These are phyloP conservation scores for Pseudognaphalium luteoalbum DNA, from an alignment of 129 eudicot genomes.

Conservation along the genomic window DNA sequence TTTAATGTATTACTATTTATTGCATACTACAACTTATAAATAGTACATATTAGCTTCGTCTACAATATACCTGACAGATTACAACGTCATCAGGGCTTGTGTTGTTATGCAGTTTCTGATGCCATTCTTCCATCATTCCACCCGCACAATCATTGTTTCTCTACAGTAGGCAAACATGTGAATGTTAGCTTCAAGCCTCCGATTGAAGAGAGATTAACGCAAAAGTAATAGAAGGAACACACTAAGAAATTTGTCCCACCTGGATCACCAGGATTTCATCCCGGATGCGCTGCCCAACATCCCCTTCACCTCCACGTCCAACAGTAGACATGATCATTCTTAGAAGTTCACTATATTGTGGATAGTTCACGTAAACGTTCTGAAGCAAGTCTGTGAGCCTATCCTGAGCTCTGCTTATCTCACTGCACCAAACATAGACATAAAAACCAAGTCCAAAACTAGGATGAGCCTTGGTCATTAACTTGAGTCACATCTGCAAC, in stretches of 20 bases:
- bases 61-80: constrained; percentile 44
- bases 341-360: constrained; percentile 43
- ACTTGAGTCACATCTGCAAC: neutral
- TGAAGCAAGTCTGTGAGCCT: constrained; percentile 50
- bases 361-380: constrained; percentile 43
- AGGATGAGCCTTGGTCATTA: neutral
- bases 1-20: neutral
- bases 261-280: constrained; percentile 54
- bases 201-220: neutral
- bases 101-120: constrained; percentile 55
- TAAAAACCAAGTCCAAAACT: neutral
- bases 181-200: constrained; percentile 7
- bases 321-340: constrained; percentile 52
- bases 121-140: constrained; percentile 66
- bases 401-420: constrained; percentile 59
- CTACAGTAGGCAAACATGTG: constrained; percentile 32
- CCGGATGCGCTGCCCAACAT: constrained; percentile 54
- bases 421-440: constrained; percentile 40
- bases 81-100: constrained; percentile 62
- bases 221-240: neutral
- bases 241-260: constrained; percentile 27
- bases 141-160: constrained; percentile 53
- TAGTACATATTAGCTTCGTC: constrained; percentile 2
- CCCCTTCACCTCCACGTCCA: constrained; percentile 58
- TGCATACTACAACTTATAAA: constrained; percentile 16